These are phyloP conservation scores for Didymella keratinophila DNA, from an alignment of 2,329 filamentous ascomycete species.

Conservation along the genomic window DNA sequence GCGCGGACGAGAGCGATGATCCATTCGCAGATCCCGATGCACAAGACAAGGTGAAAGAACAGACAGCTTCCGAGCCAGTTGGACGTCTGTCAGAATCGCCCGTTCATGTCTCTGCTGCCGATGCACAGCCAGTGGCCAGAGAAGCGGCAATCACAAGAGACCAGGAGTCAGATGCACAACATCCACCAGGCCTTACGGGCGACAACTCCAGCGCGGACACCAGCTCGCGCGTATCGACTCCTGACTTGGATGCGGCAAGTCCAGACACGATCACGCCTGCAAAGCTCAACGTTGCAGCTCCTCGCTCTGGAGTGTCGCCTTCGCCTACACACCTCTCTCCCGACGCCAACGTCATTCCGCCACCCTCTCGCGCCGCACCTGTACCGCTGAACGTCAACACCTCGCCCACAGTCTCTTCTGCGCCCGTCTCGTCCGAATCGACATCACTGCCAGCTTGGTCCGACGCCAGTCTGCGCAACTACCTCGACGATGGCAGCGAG, in stretches of 20 bases:
- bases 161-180: conserved; percentile 42
- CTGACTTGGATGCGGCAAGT: conserved; percentile 41
- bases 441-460: conserved; percentile 77
- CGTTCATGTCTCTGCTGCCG: conserved; percentile 68
- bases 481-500: conserved; percentile 88
- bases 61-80: conserved; percentile 29
- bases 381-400: conserved; percentile 28
- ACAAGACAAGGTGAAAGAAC: conserved; percentile 36
- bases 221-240: conserved; percentile 48
- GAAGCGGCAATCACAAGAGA: conserved; percentile 27
- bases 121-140: conserved; percentile 49
- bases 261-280: conserved; percentile 40
- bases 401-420: conserved; percentile 32
- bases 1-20: conserved; percentile 56
- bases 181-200: conserved; percentile 71
- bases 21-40: conserved; percentile 53
- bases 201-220: conserved; percentile 75
- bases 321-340: conserved; percentile 38
- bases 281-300: conserved; percentile 32
- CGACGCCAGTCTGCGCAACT: conserved; percentile 82
- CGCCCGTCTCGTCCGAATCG: conserved; percentile 51
- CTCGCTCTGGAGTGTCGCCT: conserved; percentile 28
- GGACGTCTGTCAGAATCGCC: conserved; percentile 70
- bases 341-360: conserved; percentile 28
- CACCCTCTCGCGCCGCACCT: conserved; percentile 51